Evolutionary conservation across 2,329 filamentous ascomycete genomes (phyloP).

Genomic region (Albophoma yamanashiensis): DNA sequence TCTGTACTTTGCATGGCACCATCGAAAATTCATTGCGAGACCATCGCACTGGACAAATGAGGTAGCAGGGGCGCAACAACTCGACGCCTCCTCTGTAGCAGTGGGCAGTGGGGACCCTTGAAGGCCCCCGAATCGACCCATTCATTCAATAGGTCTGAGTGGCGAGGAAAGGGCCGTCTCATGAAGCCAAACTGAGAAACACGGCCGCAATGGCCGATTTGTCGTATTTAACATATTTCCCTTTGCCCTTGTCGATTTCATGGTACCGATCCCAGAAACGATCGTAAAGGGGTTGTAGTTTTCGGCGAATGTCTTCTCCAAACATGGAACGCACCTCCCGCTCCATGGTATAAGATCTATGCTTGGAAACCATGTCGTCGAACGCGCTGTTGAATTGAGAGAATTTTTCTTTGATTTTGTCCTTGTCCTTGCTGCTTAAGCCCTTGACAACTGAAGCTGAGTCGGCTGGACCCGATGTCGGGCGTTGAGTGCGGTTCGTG

Average conservation of each 20-base stretch:
- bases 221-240: constrained; percentile 97
- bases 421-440: constrained; percentile 82
- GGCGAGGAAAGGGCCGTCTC: constrained; percentile 3
- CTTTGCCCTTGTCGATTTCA: constrained; percentile 94
- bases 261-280: constrained; percentile 97
- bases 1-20: not conserved
- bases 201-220: constrained; percentile 67
- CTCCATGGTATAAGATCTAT: constrained; percentile 84
- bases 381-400: constrained; percentile 82
- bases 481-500: constrained; percentile 65
- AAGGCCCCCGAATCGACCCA: not conserved
- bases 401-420: constrained; percentile 94
- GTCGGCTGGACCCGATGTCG: constrained; percentile 66
- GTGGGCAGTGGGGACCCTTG: not conserved
- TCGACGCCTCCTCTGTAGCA: not conserved
- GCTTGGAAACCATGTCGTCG: constrained; percentile 74
- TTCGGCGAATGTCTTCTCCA: constrained; percentile 74
- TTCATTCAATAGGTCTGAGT: not conserved
- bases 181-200: constrained; percentile 38
- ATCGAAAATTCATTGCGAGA: not conserved
- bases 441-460: constrained; percentile 76
- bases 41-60: not conserved
- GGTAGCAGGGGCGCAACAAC: not conserved
- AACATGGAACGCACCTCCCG: constrained; percentile 74
- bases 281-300: constrained; percentile 89